A percentile compares a stretch with the other conserved stretches of the same genome.
Evolutionary conservation across 495 filamentous ascomycete species (phyloP).

Genomic region (Penicillium macrosclerotiorum): DNA sequence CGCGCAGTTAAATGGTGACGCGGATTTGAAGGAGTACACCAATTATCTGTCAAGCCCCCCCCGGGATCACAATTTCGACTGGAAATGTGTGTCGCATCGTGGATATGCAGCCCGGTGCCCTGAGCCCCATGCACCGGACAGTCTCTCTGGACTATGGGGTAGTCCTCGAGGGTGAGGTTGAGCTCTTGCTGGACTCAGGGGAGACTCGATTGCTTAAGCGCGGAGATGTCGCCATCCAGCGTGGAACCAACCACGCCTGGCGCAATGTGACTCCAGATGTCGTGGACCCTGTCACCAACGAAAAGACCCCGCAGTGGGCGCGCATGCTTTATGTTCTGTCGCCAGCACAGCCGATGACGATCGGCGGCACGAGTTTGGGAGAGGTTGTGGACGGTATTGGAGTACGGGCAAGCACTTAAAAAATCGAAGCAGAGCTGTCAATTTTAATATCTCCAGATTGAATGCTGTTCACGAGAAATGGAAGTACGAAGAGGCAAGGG

Average conservation of each 20-base stretch:
- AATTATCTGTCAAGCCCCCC: conserved; percentile 38
- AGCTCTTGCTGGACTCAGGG: conserved; percentile 68
- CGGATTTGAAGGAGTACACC: conserved; percentile 41
- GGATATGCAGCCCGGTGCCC: conserved; percentile 61
- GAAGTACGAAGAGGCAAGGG: too few relatives aligned
- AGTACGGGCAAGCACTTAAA: conserved; percentile 27
- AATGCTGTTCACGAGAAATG: too few relatives aligned
- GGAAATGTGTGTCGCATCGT: conserved; percentile 53
- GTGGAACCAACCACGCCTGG: conserved; percentile 48
- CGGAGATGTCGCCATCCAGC: conserved; percentile 66
- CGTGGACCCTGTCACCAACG: conserved; percentile 12
- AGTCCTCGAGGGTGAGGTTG: conserved; percentile 68
- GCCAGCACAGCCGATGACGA: conserved; percentile 35
- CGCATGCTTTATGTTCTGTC: conserved; percentile 58
- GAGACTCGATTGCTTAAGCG: conserved; percentile 62
- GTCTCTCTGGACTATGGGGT: conserved; percentile 71
- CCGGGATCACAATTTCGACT: conserved; percentile 48
- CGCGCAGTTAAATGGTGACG: conserved; percentile 46
- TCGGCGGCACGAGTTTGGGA: conserved; percentile 37
- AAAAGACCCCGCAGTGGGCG: conserved; percentile 36
- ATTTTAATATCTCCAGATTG: conserved; percentile 2
- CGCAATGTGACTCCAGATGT: conserved; percentile 34
- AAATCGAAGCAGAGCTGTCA: not conserved
- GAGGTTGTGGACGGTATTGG: conserved; percentile 47
- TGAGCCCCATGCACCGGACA: conserved; percentile 69